Evolutionary conservation across 1,284 basidiomycete species (phyloP), one percentile per base, ranked within the genome.

Genomic region (Trichosporon coremiiforme): DNA sequence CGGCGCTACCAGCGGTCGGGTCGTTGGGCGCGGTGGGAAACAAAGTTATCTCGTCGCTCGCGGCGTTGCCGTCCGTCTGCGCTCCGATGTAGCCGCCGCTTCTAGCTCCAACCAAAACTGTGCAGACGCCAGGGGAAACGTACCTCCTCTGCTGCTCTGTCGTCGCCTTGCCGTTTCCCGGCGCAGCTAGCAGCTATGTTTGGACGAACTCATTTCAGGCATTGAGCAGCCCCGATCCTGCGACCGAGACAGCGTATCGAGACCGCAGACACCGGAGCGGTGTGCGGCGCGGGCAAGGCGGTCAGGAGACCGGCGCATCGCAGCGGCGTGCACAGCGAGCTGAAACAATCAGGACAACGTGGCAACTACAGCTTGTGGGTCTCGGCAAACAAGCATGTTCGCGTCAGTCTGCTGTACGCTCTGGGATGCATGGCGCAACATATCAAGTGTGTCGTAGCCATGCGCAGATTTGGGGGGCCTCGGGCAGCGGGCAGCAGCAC

Each of bases 1-100:
- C 17, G 10, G 36, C 36, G 2, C 36, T 38, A 12, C 6, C 25
- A 55, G 53, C 20, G 25, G 22, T 17, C 31, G 17, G 4, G 17
- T 17, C 31, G 57, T 17, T 4, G 31, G 6, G 31, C 29, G 4
- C 29, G 31, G 57, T 33, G 29, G 31, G 57, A 60, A 60, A 60
- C 57, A 60, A 60, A 60, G 57, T 60, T 60, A 60, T 60, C 57
- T 60, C 57, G 57, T 60, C 17, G 29, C 20, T 53, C 47, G 47
- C 47, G 9, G 47, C 8, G 47, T 17, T n/a, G 47, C 7, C 1
- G 3, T 22, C 47, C 20, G n/a, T 53, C 2, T 2, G 47, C 47
- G 47, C 47, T 53, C 47, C 47, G 20, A n/a, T 53, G 20, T 20
- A 53, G 20, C 47, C 47, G 47, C 47, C 20, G 2, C 1, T 53